Evolutionary conservation across 345 rosid genomes (phyloP), one percentile per base, ranked within the genome.

Genomic region (Reutealis trisperma): DNA sequence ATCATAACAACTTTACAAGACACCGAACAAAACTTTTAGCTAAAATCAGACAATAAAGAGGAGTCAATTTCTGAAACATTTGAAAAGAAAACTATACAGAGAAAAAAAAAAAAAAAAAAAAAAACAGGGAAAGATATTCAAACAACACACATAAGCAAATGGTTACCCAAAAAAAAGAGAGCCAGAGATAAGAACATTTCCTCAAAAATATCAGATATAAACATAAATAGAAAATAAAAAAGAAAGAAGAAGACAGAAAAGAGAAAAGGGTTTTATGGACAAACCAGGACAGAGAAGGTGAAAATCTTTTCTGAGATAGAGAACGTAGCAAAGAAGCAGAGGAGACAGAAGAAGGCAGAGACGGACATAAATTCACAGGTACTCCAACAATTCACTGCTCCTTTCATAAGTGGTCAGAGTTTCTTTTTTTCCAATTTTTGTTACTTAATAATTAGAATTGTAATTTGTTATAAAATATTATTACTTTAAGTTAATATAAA

Each of bases 341-440:
- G 51, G n/a, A 62, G 44, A 58, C 61, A 80, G 72, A 27, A 80
- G 74, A 27, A n/a, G 44, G 41, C 24, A 75, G 57, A 64, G 58
- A 82, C 58, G 57, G 80, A 70, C 75, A 70, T 75, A 68, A 67
- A 81, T 81, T 80, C 69, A 34, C 63, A 67, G 69, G 74, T 72
- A 76, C 86, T 86, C 89, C 51, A 78, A 60, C 67, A 78, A 70
- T 65, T 67, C 42, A 59, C 83, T 71, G 75, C 70, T 55, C 22
- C 6, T 16, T 32, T 18, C 62, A n/a, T 22, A 67, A 22, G 52
- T 57, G 54, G 75, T 41, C 44, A 22, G 63, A 25, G 30, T 10
- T 71, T 55, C 1, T 70, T 78, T 76, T 72, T 67, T 12, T 0
- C 14, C 15, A 25, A 25, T 41, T 45, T 67, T 7, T 10, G 12